Evolutionary conservation across 129 eudicot species (phyloP), one percentile per base, ranked within the genome.

Genomic region (Helianthus annuus): DNA sequence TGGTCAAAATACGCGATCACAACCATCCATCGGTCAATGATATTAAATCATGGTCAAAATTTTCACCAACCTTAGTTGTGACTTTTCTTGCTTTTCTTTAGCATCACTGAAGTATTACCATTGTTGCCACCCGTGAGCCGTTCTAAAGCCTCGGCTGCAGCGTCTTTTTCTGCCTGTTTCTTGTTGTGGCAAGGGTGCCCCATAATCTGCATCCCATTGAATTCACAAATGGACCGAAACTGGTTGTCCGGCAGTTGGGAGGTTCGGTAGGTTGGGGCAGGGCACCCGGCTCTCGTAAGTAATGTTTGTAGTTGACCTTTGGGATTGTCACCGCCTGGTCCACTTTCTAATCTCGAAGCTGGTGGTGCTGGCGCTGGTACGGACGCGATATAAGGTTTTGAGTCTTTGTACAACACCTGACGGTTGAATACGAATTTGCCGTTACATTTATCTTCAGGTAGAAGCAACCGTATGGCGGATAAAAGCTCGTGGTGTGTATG

Each of bases 301-400:
- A 94, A 55, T 39, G 93, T 94, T 74, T 94, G 97, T 36, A 94
- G 87, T 79, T 86, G 97, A 73, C 92, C 74, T 78, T 94, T 94
- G 0, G 98, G 39, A 75, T 94, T 94, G 70, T 94, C 91, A 61
- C 98, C 98, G 49, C 98, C 98, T 5, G 98, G 97, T 10, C 96
- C 97, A 52, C 92, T 87, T 77, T 76, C 89, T 45, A 58, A 64
- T 24, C 86, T 77, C 12, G 86, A 85, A 68, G 48, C 59, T 56
- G 63, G 15, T n/a, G 86, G 74, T 10, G 80, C 45, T 38, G 86
- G 76, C 12, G 86, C 79, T 46, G 80, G 73, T 46, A 66, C 66
- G 34, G 72, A 71, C 59, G 75, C 70, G 46, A 68, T 48, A 57
- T 81, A 70, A 71, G 87, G 84, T 78, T 66, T 80, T 19, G 80